Conservation (phyloP, 306 rosid genomes). For the Luffa aegyptiaca region DNA sequence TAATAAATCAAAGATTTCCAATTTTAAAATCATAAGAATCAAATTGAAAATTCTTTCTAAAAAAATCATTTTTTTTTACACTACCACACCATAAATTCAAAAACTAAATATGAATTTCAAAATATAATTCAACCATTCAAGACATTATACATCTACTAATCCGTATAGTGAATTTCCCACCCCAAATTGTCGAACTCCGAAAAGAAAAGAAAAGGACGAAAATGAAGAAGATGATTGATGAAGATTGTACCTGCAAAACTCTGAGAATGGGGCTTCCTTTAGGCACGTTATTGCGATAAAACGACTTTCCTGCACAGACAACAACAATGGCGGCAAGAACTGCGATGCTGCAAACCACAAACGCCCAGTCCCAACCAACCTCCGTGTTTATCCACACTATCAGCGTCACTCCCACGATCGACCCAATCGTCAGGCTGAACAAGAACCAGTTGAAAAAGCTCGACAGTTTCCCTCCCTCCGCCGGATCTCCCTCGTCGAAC, state of each 20-base stretch:
- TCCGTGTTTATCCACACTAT: slow-evolving; percentile 54
- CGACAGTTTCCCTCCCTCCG: slow-evolving; percentile 44
- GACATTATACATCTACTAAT: too few species aligned
- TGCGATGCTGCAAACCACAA: slow-evolving; percentile 28
- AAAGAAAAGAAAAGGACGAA: too few species aligned
- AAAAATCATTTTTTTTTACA: too few species aligned
- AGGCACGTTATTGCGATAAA: slow-evolving; percentile 47
- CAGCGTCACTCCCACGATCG: slow-evolving; percentile 53
- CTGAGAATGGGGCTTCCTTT: slow-evolving; percentile 63
- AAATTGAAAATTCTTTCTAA: too few species aligned
- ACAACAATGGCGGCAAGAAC: slow-evolving; percentile 24
- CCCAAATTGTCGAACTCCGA: too few species aligned
- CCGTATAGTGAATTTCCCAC: too few species aligned
- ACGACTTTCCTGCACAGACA: slow-evolving; percentile 46
- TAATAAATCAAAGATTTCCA: too few species aligned
- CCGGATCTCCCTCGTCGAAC: slow-evolving; percentile 54
- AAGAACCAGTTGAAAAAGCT: slow-evolving; percentile 86
- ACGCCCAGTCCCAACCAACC: slow-evolving; percentile 64
- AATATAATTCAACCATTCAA: too few species aligned
- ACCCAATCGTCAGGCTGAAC: slow-evolving; percentile 58
- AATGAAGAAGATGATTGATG: too few species aligned
- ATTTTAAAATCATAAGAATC: too few species aligned
- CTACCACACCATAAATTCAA: too few species aligned
- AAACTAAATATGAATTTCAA: too few species aligned
- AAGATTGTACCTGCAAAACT: slow-evolving; percentile 29